Evolutionary conservation across 306 rosid species (phyloP).

Genomic region (Trifolium dubium): DNA sequence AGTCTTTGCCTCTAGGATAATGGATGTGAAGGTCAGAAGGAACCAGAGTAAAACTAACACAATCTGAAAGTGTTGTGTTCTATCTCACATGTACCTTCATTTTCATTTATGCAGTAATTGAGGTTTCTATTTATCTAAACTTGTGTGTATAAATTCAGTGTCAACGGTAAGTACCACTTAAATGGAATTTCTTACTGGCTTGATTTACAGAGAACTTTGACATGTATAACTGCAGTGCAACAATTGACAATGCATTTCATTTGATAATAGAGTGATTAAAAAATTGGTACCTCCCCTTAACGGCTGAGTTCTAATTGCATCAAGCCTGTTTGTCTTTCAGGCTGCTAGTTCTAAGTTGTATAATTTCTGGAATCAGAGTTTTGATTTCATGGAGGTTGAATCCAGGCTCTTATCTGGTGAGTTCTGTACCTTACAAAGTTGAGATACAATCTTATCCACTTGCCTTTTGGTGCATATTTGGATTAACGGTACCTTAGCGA

Average conservation of each 20-base stretch:
- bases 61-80: conserved; percentile 1
- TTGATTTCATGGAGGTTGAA: neutral
- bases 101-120: neutral
- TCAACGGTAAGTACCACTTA: neutral
- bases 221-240: neutral
- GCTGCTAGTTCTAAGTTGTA: neutral
- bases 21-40: neutral
- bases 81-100: conserved; percentile 1
- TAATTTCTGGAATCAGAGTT: neutral
- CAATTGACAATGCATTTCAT: neutral
- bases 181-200: neutral
- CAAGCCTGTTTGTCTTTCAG: neutral
- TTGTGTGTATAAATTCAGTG: neutral
- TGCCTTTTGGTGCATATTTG: neutral
- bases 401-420: neutral
- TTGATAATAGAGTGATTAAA: neutral
- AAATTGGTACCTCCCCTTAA: neutral
- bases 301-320: neutral
- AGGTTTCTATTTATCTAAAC: neutral
- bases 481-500: neutral
- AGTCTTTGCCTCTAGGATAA: neutral
- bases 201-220: neutral
- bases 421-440: neutral
- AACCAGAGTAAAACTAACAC: neutral
- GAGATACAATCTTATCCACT: neutral